These are phyloP conservation scores for Trypanosoma mega DNA, from an alignment of 208 protist species.

Conservation along the genomic window DNA sequence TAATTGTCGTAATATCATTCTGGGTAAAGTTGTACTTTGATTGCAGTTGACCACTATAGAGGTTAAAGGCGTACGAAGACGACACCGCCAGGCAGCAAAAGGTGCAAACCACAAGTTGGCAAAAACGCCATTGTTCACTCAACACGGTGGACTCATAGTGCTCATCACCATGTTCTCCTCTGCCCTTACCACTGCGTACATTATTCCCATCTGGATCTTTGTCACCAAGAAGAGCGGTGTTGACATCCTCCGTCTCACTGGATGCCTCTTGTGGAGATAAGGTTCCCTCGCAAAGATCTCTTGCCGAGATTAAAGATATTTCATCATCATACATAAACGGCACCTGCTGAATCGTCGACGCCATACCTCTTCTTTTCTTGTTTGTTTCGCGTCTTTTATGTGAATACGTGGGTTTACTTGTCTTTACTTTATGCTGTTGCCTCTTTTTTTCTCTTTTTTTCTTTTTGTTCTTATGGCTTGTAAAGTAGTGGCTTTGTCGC, in stretches of 20 bases:
- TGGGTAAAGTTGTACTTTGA: constrained; percentile 72
- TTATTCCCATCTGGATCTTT: background rate
- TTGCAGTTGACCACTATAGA: constrained; percentile 73
- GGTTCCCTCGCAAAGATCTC: no score
- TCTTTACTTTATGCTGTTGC: no score
- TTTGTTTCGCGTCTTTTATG: no score
- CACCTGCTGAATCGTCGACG: constrained; percentile 14
- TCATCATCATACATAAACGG: constrained; percentile 11
- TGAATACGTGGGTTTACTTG: no score
- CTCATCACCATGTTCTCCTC: background rate
- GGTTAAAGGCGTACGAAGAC: constrained; percentile 68
- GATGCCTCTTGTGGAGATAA: no score
- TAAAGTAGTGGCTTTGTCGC: no score
- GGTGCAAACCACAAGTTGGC: constrained; percentile 53
- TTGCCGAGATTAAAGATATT: no score
- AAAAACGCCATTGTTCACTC: constrained; percentile 60
- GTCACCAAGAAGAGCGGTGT: background rate
- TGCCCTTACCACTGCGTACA: background rate
- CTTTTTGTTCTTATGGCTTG: background rate
- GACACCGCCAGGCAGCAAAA: constrained; percentile 67
- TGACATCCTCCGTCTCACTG: no score
- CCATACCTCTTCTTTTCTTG: constrained; percentile 9
- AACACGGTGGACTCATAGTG: background rate
- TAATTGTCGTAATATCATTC: constrained; percentile 73
- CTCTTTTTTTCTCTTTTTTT: constrained; percentile 13